Evolutionary conservation across 139 green algal species (phyloP), one percentile per base, ranked within the genome.

Genomic region (Yamagishiella unicocca): DNA sequence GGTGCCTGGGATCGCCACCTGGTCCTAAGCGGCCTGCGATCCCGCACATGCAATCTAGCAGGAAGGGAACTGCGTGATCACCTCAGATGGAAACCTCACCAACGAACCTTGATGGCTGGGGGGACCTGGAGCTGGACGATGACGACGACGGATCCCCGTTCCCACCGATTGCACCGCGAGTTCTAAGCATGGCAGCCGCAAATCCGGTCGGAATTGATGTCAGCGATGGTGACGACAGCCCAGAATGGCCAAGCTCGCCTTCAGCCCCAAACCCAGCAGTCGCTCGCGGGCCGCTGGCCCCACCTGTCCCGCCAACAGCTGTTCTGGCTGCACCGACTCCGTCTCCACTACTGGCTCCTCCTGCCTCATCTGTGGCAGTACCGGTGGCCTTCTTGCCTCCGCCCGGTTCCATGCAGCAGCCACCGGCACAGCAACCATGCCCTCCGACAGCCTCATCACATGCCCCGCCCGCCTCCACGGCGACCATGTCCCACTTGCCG

Each of bases 241-340:
- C 80, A 0, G 80, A 86, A 31, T 86, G 80, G 80, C 80, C 80
- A 3, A 86, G 80, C 80, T 86, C 80, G 4, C 80, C 80, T 6
- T 78, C 80, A 2, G 45, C 25, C 6, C 9, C 66, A 33, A 4
- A 12, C 50, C 50, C 50, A 58, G 50, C 50, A 33, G 4, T 25
- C 12, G 27, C 64, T 38, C n/a, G n/a, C n/a, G n/a, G n/a, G n/a
- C n/a, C n/a, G 24, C n/a, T 31, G 64, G 6, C 64, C 2, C 64
- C 64, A 38, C 5, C 50, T 58, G 50, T 58, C 50, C 50, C 12
- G 12, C 50, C 17, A 58, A 58, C 50, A 12, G 50, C 50, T 58
- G 14, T 17, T 17, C 50, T 58, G 50, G 14, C 50, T 12, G 14
- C 50, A 58, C 50, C 50, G 14, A 25, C 50, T 25, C 50, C 50